Evolutionary conservation across 805 yeast species (phyloP), one percentile per base, ranked within the genome.

Genomic region (Phaffomyces antillensis): DNA sequence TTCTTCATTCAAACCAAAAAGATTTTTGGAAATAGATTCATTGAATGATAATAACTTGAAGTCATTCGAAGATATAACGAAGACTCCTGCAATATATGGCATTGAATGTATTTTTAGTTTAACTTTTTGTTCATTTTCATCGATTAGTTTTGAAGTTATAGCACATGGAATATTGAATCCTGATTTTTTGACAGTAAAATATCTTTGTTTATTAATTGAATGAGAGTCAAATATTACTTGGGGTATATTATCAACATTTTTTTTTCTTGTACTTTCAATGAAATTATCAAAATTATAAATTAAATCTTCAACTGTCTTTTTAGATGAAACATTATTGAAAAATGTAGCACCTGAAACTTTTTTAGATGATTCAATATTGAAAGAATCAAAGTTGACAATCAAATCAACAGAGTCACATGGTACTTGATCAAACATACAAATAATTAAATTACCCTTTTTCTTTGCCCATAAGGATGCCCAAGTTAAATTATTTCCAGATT

Each of bases 401-500:
- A 81, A 62, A 56, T 82, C 86, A 45, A 79, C 70, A n/a, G 83
- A 79, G 55, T 75, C 80, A 57, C 83, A 78, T 3, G 80, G 86
- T 26, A 89, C 87, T 58, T 87, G 93, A 57, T 89, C 96, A 58
- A 90, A 82, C 68, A 87, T 87, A 67, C 93, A 81, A 41, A 88
- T 83, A 43, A 89, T 73, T 44, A 86, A 63, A 37, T 77, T 77
- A 4, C 81, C 82, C 52, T 81, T 79, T 47, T 79, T 70, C 55
- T 89, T 89, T 0, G 93, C 95, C 96, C 96, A 91, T 45, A 90
- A 63, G 0, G 96, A 85, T 11, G 96, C 89, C 85, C 95, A 82
- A 1, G 90, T 85, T 47, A 76, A 67, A 26, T 74, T 74, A 40
- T 73, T 74, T 16, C 85, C 84, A 13, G 82, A 79, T 52, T 87